A percentile compares a stretch with the other conserved stretches of the same genome.
Conservation (phyloP, 495 filamentous ascomycete species). For the Penicillium crystallinum region DNA sequence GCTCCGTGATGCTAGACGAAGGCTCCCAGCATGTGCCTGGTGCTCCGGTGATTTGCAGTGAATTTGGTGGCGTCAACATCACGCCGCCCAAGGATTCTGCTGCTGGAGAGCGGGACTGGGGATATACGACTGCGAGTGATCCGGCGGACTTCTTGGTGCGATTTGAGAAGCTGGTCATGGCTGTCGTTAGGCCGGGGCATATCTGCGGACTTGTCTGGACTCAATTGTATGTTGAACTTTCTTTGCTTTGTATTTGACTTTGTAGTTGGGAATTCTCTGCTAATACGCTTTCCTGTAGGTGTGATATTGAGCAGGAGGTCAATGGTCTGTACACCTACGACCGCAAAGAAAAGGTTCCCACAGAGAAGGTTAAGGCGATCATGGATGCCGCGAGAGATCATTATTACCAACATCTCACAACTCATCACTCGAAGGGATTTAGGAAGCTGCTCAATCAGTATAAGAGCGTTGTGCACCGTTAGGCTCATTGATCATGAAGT, state of each 20-base stretch:
- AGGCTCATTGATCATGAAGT: neutral
- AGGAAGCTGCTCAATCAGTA: slow-evolving; percentile 18
- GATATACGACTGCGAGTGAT: slow-evolving; percentile 36
- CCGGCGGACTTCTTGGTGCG: slow-evolving; percentile 28
- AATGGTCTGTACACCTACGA: slow-evolving; percentile 37
- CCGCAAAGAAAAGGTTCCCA: slow-evolving; percentile 32
- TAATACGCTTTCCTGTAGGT: slow-evolving; percentile 14
- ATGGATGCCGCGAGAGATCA: slow-evolving; percentile 32
- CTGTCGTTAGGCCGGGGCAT: slow-evolving; percentile 31
- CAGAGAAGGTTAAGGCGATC: slow-evolving; percentile 28
- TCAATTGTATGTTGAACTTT: slow-evolving; percentile 26
- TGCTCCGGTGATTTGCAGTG: slow-evolving; percentile 52
- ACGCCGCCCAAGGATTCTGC: slow-evolving; percentile 32
- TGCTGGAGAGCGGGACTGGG: slow-evolving; percentile 32
- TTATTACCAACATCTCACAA: slow-evolving; percentile 27
- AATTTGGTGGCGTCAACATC: slow-evolving; percentile 59
- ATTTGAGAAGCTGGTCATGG: slow-evolving; percentile 33
- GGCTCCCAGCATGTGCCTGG: slow-evolving; percentile 42
- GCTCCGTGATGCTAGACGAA: slow-evolving; percentile 28
- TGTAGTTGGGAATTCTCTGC: neutral
- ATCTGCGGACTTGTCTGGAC: slow-evolving; percentile 37
- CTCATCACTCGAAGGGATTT: slow-evolving; percentile 18
- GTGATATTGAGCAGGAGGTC: slow-evolving; percentile 39
- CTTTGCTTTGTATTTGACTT: neutral
- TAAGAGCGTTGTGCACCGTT: slow-evolving; percentile 13